Percentiles rank a stretch among this genome's conserved stretches.
These are phyloP conservation scores for Lentinula guzmanii DNA, from an alignment of 768 basidiomycete species.

Conservation along the genomic window DNA sequence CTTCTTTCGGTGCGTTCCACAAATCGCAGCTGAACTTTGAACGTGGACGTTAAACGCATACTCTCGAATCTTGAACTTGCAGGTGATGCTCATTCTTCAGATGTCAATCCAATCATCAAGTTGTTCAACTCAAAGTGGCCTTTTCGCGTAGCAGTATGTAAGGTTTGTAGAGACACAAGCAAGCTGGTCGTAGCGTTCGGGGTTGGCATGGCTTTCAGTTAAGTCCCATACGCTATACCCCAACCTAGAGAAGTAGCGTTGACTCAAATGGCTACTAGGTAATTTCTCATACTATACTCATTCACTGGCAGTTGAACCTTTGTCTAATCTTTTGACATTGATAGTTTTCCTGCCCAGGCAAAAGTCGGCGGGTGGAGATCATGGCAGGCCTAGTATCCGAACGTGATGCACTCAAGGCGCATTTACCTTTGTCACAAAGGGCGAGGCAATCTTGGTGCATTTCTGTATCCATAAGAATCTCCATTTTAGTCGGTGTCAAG, in stretches of 20 bases:
- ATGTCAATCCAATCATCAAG: too few species aligned
- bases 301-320: background rate
- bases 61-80: too few species aligned
- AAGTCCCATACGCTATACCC: conserved; percentile 28
- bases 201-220: conserved; percentile 24
- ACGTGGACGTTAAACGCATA: too few species aligned
- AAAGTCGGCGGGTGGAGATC: conserved; percentile 40
- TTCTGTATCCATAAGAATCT: conserved; percentile 33
- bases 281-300: background rate
- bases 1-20: too few species aligned
- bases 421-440: conserved; percentile 54
- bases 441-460: conserved; percentile 44
- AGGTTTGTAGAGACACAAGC: background rate
- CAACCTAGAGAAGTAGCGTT: conserved; percentile 33
- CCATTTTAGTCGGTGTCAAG: too few species aligned
- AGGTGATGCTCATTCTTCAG: too few species aligned
- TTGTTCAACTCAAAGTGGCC: too few species aligned
- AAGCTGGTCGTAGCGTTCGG: conserved; percentile 26
- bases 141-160: too few species aligned
- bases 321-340: background rate
- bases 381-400: conserved; percentile 46
- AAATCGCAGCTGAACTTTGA: too few species aligned
- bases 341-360: conserved; percentile 41
- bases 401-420: conserved; percentile 27
- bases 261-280: conserved; percentile 14